These are phyloP conservation scores for Calonectria honghensis DNA, from an alignment of 2,329 filamentous ascomycete species.

Conservation along the genomic window DNA sequence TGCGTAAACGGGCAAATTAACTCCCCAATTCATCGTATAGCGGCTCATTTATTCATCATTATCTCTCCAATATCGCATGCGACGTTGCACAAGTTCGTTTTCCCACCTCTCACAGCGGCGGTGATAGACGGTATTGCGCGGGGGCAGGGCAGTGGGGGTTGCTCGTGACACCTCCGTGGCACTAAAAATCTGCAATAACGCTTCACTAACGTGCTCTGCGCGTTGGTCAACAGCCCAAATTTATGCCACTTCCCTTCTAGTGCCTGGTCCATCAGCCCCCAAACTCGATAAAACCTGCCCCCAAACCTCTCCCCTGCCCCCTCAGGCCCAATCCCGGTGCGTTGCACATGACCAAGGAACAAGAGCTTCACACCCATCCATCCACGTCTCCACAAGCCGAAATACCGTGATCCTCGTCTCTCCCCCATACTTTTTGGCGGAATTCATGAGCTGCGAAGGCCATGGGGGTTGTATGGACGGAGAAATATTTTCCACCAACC, in stretches of 20 bases:
- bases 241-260: neutral
- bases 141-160: constrained; percentile 25
- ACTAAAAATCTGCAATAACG: constrained; percentile 14
- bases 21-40: neutral
- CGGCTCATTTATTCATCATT: neutral
- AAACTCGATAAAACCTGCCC: constrained; percentile 32
- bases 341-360: constrained; percentile 15
- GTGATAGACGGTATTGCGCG: constrained; percentile 38
- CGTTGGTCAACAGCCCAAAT: neutral
- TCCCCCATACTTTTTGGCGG: constrained; percentile 36
- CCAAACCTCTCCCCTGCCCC: constrained; percentile 27
- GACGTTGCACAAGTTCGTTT: constrained; percentile 4
- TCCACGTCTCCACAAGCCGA: constrained; percentile 20
- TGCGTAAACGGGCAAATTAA: neutral
- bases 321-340: neutral
- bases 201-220: neutral
- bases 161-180: neutral
- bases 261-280: constrained; percentile 5
- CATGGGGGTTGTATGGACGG: constrained; percentile 48
- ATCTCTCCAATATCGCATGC: neutral
- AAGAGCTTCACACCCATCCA: neutral
- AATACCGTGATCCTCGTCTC: constrained; percentile 18
- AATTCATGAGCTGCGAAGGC: neutral
- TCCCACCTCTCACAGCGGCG: constrained; percentile 16
- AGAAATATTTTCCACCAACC: constrained; percentile 51